These are phyloP conservation scores for Nepenthes mirabilis DNA, from an alignment of 148 eudicot species.

Conservation along the genomic window DNA sequence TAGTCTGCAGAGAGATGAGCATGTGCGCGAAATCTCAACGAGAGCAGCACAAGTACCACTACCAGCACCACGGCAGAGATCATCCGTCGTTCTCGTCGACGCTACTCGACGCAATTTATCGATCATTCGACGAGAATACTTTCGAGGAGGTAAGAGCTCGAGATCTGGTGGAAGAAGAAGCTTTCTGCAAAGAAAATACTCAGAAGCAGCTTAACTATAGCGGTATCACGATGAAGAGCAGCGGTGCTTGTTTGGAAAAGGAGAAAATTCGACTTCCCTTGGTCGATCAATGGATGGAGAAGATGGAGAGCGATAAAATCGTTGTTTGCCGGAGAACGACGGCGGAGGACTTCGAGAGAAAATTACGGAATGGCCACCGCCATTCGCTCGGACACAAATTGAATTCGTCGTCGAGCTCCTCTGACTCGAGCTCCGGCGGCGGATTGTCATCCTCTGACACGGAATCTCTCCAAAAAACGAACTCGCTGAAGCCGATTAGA, in stretches of 20 bases:
- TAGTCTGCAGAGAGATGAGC: not conserved
- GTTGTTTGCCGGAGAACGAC: slow-evolving; percentile 13
- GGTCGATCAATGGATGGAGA: slow-evolving; percentile 32
- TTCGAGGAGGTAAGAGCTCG: not conserved
- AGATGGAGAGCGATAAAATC: slow-evolving; percentile 19
- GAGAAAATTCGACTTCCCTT: slow-evolving; percentile 8
- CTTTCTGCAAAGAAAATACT: slow-evolving; percentile 10
- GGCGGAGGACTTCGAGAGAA: slow-evolving; percentile 7
- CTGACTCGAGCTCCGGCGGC: slow-evolving; percentile 40
- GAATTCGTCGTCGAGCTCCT: slow-evolving; percentile 42
- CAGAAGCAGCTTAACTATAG: not conserved
- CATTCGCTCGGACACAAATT: not conserved
- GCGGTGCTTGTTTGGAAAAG: slow-evolving; percentile 3
- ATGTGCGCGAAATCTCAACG: not conserved
- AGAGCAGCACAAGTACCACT: not conserved
- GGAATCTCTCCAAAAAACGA: slow-evolving; percentile 5
- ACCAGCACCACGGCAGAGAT: slow-evolving; percentile 6
- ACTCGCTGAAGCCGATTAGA: not conserved
- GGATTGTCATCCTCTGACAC: slow-evolving; percentile 28
- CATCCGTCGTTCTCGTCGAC: slow-evolving; percentile 69
- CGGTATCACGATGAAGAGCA: not conserved
- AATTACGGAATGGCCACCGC: slow-evolving; percentile 1
- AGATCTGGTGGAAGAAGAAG: not conserved
- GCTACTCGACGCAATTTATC: slow-evolving; percentile 75
- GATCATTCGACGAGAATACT: slow-evolving; percentile 55